Evolutionary conservation across 352 stramenopile genomes (phyloP), one percentile per base, ranked within the genome.

Genomic region (Pythium scleroteichum): DNA sequence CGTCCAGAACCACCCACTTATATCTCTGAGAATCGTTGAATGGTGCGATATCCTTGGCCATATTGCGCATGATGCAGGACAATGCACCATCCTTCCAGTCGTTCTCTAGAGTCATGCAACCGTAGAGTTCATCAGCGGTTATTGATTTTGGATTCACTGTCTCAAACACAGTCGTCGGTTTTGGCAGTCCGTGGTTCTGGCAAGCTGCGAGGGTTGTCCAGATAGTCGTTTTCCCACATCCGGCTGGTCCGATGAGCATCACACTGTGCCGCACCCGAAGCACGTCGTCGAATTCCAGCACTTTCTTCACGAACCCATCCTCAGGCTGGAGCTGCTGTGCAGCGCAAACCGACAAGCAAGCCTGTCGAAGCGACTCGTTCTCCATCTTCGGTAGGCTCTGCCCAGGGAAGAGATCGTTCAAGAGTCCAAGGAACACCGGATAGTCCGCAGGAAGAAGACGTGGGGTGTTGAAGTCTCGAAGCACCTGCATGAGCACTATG

Each of bases 31-130:
- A 71, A 2, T 85, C 78, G 56, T 88, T 93, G 66, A 97, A 97
- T 3, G 88, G 88, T 20, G 78, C 62, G 12, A 71, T 62, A 20
- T 92, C 97, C 61, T 98, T 99, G 47, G 90, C 91, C 96, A 98
- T 99, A 64, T 93, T 96, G 51, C 97, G 90, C 96, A 99, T 98
- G 39, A 98, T 96, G 22, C 96, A 96, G 17, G 90, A 98, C 22
- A 99, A 57, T 8, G 98, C 93, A 27, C 96, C 96, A 72, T 99
- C 96, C 71, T 98, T 98, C 96, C 96, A 99, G 77, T 99, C 96
- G 50, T 98, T 98, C n/a, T 96, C 85, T 3, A 98, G 75, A 19
- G 93, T 98, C 94, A 98, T 98, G 75, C 95, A 98, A 33, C 95
- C 90, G 61, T 97, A 97, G 16, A 98, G 64, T 66, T 98, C 94